These are phyloP conservation scores for Lactifluus piperatus DNA, from an alignment of 768 basidiomycete genomes.

Conservation along the genomic window DNA sequence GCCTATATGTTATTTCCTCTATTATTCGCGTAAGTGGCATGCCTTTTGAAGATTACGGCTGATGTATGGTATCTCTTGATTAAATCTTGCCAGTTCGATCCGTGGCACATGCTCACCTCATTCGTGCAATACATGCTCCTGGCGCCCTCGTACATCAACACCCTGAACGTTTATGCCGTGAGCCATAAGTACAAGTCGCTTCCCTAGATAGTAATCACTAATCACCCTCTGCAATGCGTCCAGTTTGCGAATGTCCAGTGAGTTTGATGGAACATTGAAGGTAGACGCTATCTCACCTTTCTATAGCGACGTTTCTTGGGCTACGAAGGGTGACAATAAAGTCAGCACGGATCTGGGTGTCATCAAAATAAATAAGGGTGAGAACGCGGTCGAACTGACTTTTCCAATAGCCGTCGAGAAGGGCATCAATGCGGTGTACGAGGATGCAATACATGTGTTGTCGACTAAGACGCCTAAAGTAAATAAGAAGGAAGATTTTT, in stretches of 20 bases:
- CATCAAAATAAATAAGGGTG: constrained; percentile 54
- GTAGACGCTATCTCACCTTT: background rate
- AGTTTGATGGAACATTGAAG: constrained; percentile 13
- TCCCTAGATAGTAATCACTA: background rate
- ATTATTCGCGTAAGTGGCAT: constrained; percentile 68
- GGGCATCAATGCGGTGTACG: constrained; percentile 84
- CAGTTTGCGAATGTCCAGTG: constrained; percentile 78
- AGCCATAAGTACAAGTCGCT: constrained; percentile 20
- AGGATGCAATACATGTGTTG: constrained; percentile 81
- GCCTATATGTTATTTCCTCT: constrained; percentile 77
- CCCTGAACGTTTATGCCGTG: constrained; percentile 86
- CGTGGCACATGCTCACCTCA: constrained; percentile 97
- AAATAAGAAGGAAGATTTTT: constrained; percentile 69
- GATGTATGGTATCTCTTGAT: constrained; percentile 4
- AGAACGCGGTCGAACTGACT: constrained; percentile 78
- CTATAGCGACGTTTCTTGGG: constrained; percentile 85
- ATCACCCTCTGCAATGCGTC: background rate
- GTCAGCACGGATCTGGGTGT: constrained; percentile 78
- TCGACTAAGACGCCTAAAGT: constrained; percentile 69
- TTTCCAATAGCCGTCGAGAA: constrained; percentile 83
- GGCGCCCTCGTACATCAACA: constrained; percentile 89
- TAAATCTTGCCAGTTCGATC: constrained; percentile 57
- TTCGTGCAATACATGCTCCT: constrained; percentile 89
- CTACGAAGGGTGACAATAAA: constrained; percentile 92
- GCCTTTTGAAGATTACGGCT: background rate